phyloP scores from a whole-genome alignment of 2,329 filamentous ascomycete genomes.

The Alternaria sp. region DNA sequence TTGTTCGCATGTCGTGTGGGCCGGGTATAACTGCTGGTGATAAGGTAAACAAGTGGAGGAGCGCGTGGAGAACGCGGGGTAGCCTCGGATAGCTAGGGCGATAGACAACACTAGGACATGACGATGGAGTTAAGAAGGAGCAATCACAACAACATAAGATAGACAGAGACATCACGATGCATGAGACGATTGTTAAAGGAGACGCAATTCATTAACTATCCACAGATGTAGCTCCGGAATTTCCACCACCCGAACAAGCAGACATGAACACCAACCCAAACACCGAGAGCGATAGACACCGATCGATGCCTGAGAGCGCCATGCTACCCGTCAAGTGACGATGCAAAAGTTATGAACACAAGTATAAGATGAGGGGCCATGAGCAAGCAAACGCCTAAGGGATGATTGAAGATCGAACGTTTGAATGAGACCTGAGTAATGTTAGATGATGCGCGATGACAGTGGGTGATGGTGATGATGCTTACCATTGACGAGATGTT shows the following conservation, averaged over 20 bases:
- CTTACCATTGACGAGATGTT: slow-evolving; percentile 40
- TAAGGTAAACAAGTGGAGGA: not conserved
- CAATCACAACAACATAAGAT: not conserved
- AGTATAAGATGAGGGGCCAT: slow-evolving; percentile 37
- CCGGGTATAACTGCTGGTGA: not conserved
- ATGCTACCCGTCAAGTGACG: slow-evolving; percentile 30
- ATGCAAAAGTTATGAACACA: slow-evolving; percentile 49
- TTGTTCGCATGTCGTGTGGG: not conserved
- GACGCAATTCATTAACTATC: slow-evolving; percentile 48
- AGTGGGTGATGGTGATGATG: not conserved
- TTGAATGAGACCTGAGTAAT: slow-evolving; percentile 31
- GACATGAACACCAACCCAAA: slow-evolving; percentile 24
- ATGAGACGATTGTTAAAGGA: slow-evolving; percentile 12
- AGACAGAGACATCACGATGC: not conserved
- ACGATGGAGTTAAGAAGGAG: not conserved
- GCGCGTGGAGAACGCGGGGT: slow-evolving; percentile 4
- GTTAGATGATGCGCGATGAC: slow-evolving; percentile 19
- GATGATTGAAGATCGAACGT: slow-evolving; percentile 38
- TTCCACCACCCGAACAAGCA: slow-evolving; percentile 31
- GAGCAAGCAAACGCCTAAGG: slow-evolving; percentile 43
- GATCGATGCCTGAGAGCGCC: slow-evolving; percentile 22
- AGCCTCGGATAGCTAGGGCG: not conserved
- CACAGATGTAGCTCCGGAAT: slow-evolving; percentile 43
- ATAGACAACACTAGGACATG: not conserved
- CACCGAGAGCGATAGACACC: slow-evolving; percentile 22